Evolutionary conservation across 2,329 filamentous ascomycete species (phyloP), one percentile per base, ranked within the genome.

Genomic region (Aciculosporium take): DNA sequence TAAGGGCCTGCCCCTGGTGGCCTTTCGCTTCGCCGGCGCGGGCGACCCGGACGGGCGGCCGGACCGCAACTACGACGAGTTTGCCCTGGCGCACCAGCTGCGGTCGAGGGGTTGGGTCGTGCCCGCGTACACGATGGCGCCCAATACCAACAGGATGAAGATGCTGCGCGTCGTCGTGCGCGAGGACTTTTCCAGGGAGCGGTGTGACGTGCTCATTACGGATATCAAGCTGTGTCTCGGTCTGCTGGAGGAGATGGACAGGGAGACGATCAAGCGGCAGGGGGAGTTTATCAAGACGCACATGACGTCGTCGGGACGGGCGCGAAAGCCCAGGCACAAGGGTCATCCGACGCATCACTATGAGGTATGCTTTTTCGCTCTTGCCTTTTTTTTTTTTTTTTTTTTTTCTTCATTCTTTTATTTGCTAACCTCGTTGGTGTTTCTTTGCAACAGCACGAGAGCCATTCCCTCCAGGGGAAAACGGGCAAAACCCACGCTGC

Each of bases 121-220:
- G 0, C 89, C 89, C 0, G 89, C 89, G 0, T 96, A 96, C 65
- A 96, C 88, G 30, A 95, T 95, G 89, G 89, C 89, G 1, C 88
- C 88, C 15, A 72, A 94, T 57, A 87, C 84, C 15, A 69, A 84
- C 42, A 68, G 78, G 48, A 71, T 95, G 55, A 93, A 94, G 72
- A 81, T 96, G 74, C 77, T 95, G 68, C 80, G 89, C 29, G 77
- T 95, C 4, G 89, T 96, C 1, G 84, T 95, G 4, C 77, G 89
- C 39, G 89, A 95, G 62, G 89, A 95, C 63, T 95, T 96, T 52
- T 84, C 78, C 36, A 79, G 82, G 59, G 78, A 71, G 50, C 74
- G 88, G 30, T 94, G 86, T 55, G 87, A 96, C 56, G 68, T 75
- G 8, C 68, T 96, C 27, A 68, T 95, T 46, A 53, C 59, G 21